phyloP scores from a whole-genome alignment of 306 rosid genomes.

The Fragaria vesca region DNA sequence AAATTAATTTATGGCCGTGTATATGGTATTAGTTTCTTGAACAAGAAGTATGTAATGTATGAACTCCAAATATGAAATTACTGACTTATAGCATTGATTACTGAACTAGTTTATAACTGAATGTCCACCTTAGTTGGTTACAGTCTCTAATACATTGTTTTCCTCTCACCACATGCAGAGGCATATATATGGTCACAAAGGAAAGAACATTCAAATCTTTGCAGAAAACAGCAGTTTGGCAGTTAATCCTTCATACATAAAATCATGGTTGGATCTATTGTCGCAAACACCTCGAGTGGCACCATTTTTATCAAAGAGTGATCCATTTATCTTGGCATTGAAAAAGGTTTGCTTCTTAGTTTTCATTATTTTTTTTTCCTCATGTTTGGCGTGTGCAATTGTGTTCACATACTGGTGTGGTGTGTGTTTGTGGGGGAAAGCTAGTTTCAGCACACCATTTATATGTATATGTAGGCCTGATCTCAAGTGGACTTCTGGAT shows the following conservation, averaged over 20 bases:
- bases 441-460: background rate
- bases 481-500: background rate
- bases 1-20: background rate
- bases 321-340: constrained; percentile 71
- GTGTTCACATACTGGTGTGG: background rate
- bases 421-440: background rate
- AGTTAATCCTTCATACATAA: constrained; percentile 84
- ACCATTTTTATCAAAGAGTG: constrained; percentile 82
- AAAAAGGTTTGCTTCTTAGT: constrained; percentile 63
- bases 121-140: background rate
- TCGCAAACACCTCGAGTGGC: constrained; percentile 93
- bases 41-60: background rate
- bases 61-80: background rate
- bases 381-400: background rate
- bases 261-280: constrained; percentile 82
- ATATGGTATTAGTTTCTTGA: background rate
- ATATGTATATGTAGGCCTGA: background rate
- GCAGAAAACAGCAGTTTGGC: constrained; percentile 84
- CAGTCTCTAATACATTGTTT: constrained; percentile 14
- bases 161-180: constrained; percentile 58
- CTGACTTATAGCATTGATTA: background rate
- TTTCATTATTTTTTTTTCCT: background rate
- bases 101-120: background rate
- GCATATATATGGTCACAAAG: constrained; percentile 85
- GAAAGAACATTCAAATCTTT: constrained; percentile 70